Percentiles rank a stretch among this genome's conserved stretches.
Conservation (phyloP, 2,329 filamentous ascomycete genomes). For the Claviceps pusilla region DNA sequence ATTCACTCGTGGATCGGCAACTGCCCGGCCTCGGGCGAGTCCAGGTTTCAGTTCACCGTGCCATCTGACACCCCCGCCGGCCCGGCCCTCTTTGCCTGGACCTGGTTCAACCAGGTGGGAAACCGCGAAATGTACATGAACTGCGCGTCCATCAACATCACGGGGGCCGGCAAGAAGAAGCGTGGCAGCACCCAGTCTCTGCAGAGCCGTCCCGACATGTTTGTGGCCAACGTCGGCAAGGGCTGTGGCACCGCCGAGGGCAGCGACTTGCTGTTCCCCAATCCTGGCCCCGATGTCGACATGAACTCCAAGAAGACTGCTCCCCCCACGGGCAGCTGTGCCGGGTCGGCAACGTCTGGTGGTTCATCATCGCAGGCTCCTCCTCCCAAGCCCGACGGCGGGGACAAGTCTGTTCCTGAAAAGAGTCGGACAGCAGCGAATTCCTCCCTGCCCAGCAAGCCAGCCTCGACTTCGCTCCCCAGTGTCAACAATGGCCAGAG, state of each 20-base stretch:
- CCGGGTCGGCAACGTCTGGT: background rate
- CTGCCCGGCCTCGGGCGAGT: constrained; percentile 31
- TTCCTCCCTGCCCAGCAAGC: background rate
- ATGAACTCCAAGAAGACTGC: constrained; percentile 20
- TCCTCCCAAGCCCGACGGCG: background rate
- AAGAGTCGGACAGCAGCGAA: background rate
- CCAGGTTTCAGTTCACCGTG: constrained; percentile 49
- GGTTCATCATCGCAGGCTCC: background rate
- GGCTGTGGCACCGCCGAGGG: constrained; percentile 44
- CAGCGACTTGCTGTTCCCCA: constrained; percentile 47
- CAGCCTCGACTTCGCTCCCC: background rate
- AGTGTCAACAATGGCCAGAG: background rate
- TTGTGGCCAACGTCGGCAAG: constrained; percentile 52
- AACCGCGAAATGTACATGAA: constrained; percentile 84
- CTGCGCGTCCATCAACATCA: constrained; percentile 56
- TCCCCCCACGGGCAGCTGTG: constrained; percentile 21
- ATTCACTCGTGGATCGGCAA: constrained; percentile 41
- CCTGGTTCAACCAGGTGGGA: constrained; percentile 61
- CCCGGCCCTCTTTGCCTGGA: constrained; percentile 59
- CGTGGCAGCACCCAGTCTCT: constrained; percentile 27
- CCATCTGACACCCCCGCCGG: constrained; percentile 45
- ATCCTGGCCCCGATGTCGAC: constrained; percentile 44
- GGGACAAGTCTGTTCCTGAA: background rate
- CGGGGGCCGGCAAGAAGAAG: constrained; percentile 14
- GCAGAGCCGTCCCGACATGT: constrained; percentile 47